Evolutionary conservation across 192 early-diverging fungal species (phyloP).

Genomic region (Entomortierella parvispora): DNA sequence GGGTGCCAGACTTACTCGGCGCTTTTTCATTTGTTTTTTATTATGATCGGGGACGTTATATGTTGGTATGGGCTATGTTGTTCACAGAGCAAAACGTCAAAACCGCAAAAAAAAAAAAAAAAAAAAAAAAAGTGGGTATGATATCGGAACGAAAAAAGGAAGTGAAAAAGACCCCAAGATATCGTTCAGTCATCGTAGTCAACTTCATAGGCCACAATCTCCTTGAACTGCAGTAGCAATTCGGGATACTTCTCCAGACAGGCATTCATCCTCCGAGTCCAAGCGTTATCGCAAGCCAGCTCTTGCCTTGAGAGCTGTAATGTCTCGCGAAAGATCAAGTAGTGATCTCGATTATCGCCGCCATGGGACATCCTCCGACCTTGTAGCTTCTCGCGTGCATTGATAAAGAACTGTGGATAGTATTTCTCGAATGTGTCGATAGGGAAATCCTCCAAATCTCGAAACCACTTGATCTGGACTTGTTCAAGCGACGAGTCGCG

Average conservation of each 20-base stretch:
- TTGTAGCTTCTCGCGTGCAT: slow-evolving; percentile 29
- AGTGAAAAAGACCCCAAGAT: not conserved
- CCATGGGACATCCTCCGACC: slow-evolving; percentile 29
- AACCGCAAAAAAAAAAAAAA: not conserved
- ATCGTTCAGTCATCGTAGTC: slow-evolving; percentile 24
- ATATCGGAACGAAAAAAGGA: not conserved
- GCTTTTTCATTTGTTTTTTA: too few species aligned
- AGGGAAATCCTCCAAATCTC: slow-evolving; percentile 27
- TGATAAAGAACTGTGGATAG: slow-evolving; percentile 50
- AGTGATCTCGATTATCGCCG: slow-evolving; percentile 32
- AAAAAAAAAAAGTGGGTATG: not conserved
- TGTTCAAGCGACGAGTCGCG: slow-evolving; percentile 39
- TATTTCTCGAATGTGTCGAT: slow-evolving; percentile 22
- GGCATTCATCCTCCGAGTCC: slow-evolving; percentile 34
- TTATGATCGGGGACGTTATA: too few species aligned
- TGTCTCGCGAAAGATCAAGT: slow-evolving; percentile 37
- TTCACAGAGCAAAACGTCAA: too few species aligned
- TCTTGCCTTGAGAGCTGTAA: slow-evolving; percentile 13
- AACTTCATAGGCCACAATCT: slow-evolving; percentile 42
- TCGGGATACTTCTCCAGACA: slow-evolving; percentile 49
- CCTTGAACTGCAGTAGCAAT: slow-evolving; percentile 39
- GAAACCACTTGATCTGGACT: slow-evolving; percentile 48
- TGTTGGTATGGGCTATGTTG: too few species aligned
- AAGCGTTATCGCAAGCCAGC: slow-evolving; percentile 39
- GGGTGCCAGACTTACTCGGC: too few species aligned